Evolutionary conservation across 2,329 filamentous ascomycete species (phyloP).

Genomic region (Hypoxylon sp.): DNA sequence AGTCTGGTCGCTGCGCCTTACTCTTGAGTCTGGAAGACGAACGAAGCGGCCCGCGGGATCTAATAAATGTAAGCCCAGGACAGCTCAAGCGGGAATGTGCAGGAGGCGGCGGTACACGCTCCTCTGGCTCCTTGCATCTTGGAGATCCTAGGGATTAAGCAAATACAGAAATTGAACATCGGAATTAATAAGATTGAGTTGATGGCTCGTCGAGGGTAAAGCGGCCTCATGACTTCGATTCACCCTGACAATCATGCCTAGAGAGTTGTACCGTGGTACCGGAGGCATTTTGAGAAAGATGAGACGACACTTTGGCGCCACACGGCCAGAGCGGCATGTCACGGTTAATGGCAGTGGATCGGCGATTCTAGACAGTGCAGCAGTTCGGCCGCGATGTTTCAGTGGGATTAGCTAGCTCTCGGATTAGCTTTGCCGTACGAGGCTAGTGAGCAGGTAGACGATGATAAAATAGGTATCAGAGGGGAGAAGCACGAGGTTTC

Average conservation of each 20-base stretch:
- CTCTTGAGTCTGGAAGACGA: conserved; percentile 22
- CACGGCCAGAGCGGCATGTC: conserved; percentile 33
- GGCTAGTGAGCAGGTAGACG: conserved; percentile 10
- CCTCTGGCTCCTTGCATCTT: conserved; percentile 11
- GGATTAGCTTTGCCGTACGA: conserved; percentile 29
- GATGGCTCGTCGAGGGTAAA: conserved; percentile 18
- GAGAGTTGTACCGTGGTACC: conserved; percentile 15
- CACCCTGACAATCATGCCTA: conserved; percentile 16
- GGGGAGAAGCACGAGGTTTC: conserved; percentile 24
- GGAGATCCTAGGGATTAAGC: conserved; percentile 15
- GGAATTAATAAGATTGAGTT: conserved; percentile 14
- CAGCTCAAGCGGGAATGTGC: conserved; percentile 21
- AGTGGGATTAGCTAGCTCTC: conserved; percentile 29
- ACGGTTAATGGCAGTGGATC: conserved; percentile 31
- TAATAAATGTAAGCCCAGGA: conserved; percentile 32
- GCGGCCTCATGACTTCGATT: conserved; percentile 15
- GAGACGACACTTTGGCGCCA: conserved; percentile 16
- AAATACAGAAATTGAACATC: conserved; percentile 14
- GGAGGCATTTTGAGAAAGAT: conserved; percentile 16
- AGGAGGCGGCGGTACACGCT: conserved; percentile 32
- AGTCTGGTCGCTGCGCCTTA: conserved; percentile 18
- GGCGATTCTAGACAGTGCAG: conserved; percentile 34
- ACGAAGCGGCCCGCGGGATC: conserved; percentile 21
- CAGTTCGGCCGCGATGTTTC: conserved; percentile 35
- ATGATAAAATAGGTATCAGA: conserved; percentile 19